These are phyloP conservation scores for Melanomma pulvis-pyrius DNA, from an alignment of 495 filamentous ascomycete genomes.

Conservation along the genomic window DNA sequence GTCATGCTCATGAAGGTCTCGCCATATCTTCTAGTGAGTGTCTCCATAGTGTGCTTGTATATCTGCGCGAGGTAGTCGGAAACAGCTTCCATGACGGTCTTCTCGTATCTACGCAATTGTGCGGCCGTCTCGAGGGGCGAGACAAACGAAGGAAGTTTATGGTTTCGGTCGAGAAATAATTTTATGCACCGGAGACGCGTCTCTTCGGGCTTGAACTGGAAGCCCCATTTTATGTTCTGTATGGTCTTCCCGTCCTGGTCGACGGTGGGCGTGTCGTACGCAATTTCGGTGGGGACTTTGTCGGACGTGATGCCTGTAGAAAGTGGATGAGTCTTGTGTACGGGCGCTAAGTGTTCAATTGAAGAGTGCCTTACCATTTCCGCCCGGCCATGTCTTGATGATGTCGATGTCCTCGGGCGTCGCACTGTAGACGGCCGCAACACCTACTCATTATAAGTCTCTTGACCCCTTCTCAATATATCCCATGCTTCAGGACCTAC, in stretches of 20 bases:
- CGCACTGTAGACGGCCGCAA: conserved; percentile 73
- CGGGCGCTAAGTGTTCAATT: conserved; percentile 19
- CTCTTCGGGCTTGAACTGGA: conserved; percentile 76
- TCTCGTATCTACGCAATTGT: conserved; percentile 62
- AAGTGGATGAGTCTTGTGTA: conserved; percentile 19
- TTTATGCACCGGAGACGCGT: conserved; percentile 76
- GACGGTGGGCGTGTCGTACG: conserved; percentile 35
- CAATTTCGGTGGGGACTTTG: conserved; percentile 51
- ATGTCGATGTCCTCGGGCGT: conserved; percentile 78
- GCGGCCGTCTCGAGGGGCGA: conserved; percentile 73
- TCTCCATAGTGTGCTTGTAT: conserved; percentile 73
- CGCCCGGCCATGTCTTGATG: conserved; percentile 80
- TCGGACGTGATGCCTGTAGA: conserved; percentile 46
- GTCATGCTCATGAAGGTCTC: conserved; percentile 49
- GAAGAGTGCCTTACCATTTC: conserved; percentile 51
- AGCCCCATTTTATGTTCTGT: conserved; percentile 66
- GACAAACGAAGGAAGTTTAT: conserved; percentile 76
- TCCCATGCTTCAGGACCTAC: conserved; percentile 9
- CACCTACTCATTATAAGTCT: conserved; percentile 48
- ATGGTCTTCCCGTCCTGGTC: conserved; percentile 10
- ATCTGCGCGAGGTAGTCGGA: conserved; percentile 58
- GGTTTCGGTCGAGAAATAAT: conserved; percentile 75
- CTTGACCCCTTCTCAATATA: neutral
- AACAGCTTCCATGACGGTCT: conserved; percentile 51
- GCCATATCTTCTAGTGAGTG: conserved; percentile 59